These are phyloP conservation scores for Podaxis sp. DNA, from an alignment of 768 basidiomycete genomes.

Conservation along the genomic window DNA sequence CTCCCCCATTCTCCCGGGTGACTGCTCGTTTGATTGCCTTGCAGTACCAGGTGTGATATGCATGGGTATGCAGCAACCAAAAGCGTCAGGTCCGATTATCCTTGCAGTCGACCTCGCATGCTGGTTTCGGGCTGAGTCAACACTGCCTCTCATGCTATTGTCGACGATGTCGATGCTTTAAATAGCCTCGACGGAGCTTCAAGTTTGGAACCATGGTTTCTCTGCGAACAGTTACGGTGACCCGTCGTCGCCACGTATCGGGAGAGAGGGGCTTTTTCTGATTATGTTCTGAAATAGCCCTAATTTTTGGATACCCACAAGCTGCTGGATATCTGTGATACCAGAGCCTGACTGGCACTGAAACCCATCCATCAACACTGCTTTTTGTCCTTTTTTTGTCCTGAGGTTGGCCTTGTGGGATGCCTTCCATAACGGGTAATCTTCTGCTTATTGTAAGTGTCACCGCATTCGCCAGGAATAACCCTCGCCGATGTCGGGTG, in stretches of 20 bases:
- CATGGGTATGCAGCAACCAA: not conserved
- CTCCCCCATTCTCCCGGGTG: not conserved
- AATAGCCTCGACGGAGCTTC: too few species aligned
- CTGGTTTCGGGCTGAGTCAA: not conserved
- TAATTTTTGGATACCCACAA: too few species aligned
- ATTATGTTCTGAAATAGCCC: too few species aligned
- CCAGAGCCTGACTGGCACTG: not conserved
- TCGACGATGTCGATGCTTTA: not conserved
- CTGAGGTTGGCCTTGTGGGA: not conserved
- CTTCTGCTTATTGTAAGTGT: not conserved
- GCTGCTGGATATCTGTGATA: not conserved
- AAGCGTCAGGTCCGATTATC: not conserved
- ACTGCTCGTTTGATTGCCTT: not conserved
- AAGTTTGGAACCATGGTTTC: not conserved
- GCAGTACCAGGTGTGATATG: not conserved
- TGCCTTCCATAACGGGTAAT: not conserved
- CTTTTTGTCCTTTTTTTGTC: not conserved
- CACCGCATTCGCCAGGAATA: not conserved
- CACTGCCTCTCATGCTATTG: not conserved
- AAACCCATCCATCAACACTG: not conserved
- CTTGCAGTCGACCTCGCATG: not conserved
- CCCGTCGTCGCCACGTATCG: too few species aligned
- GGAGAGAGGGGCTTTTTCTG: too few species aligned
- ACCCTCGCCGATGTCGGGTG: not conserved
- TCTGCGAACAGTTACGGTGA: too few species aligned